Base-by-base conservation (phyloP, 768 basidiomycete genomes). In the Boletus subparvulus region DNA sequence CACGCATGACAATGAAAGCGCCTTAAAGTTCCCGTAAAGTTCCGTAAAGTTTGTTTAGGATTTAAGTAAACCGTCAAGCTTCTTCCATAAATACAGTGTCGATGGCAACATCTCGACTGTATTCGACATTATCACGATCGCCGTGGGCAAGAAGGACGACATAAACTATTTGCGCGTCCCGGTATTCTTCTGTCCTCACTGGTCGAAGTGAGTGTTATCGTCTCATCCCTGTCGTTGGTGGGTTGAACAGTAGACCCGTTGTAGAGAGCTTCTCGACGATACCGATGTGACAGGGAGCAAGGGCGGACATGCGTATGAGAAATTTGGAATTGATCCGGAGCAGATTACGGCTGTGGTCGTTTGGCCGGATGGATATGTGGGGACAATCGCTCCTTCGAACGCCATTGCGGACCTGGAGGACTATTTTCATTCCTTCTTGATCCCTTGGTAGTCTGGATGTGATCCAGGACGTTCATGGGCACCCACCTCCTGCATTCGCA, bases 361-460 rank as follows among this genome's bases (percentile, higher is more conserved):
- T 36, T 70, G 77, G 12, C 74, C 75, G 9, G 77, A 77, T 54
- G 74, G 75, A 37, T 77, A 75, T 54, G 68, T 77, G 6, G 75
- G 75, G 6, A 64, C 65, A 45, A 58, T 77, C 33, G 65, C 61
- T 17, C 67, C 72, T 11, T 60, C 65, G 43, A 56, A 37, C 30
- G 61, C 56, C 6, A 12, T 69, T 32, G 52, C 42, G 9, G 74
- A 76, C 16, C 45, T 88, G 41, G 69, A 75, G 26, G n/a, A 28
- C 1, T 88, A 86, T 62, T 83, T 88, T 42, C 62, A 68, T 1
- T 62, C 65, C 1, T 85, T 87, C 61, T 70, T 79, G 66, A 54
- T 65, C 33, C 30, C 64, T 48, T n/a, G n/a, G n/a, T n/a, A n/a
- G n/a, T n/a, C n/a, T n/a, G n/a, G n/a, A n/a, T n/a, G n/a, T n/a